Conservation (phyloP, 441 rosid genomes). For the Theobroma grandiflorum region DNA sequence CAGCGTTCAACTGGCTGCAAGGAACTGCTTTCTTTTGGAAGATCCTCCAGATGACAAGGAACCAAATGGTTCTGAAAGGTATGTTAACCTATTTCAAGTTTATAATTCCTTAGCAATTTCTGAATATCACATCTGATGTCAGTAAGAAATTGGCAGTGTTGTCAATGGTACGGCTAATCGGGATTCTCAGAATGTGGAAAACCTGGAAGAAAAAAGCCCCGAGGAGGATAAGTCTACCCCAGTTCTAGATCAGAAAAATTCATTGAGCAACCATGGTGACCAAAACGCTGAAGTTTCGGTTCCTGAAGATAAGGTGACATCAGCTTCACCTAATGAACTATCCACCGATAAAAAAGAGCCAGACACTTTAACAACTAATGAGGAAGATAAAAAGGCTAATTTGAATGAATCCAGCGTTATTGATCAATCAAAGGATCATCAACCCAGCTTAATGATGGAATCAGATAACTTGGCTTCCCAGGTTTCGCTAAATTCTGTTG, state of each 20-base stretch:
- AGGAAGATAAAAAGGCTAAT: constrained; percentile 47
- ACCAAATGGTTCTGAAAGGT: constrained; percentile 61
- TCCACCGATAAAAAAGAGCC: constrained; percentile 39
- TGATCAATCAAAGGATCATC: constrained; percentile 41
- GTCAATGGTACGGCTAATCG: constrained; percentile 48
- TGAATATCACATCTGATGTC: constrained; percentile 45
- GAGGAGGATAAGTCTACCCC: constrained; percentile 40
- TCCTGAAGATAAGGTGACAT: constrained; percentile 50
- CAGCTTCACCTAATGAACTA: constrained; percentile 41
- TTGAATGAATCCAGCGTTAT: constrained; percentile 44
- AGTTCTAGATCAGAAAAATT: constrained; percentile 40
- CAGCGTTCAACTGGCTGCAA: constrained; percentile 75
- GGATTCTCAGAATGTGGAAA: constrained; percentile 50
- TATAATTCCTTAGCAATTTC: constrained; percentile 28
- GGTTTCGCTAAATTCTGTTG: constrained; percentile 38
- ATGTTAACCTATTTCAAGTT: constrained; percentile 29
- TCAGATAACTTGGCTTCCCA: constrained; percentile 38
- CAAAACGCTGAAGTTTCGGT: constrained; percentile 47
- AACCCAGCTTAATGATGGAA: constrained; percentile 35
- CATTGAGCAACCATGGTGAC: constrained; percentile 39
- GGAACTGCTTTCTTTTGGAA: constrained; percentile 91
- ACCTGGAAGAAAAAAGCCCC: constrained; percentile 41
- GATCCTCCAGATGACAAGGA: constrained; percentile 80
- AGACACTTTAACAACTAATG: constrained; percentile 27
- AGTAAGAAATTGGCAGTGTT: constrained; percentile 59